phyloP scores from a whole-genome alignment of 2,329 filamentous ascomycete species.

The Seiridium cupressi region DNA sequence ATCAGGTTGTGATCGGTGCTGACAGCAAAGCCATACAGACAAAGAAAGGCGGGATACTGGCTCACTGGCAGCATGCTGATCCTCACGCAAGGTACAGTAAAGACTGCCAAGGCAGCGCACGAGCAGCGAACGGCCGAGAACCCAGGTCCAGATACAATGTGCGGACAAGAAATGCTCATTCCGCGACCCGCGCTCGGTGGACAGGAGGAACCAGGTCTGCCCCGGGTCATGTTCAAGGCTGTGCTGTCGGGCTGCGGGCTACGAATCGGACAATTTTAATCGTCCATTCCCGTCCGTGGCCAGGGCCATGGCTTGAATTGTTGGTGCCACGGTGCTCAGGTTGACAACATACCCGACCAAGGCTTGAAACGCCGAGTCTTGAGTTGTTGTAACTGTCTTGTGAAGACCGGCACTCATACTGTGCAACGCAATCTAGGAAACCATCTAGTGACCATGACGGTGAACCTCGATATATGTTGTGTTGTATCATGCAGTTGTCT shows the following conservation, averaged over 20 bases:
- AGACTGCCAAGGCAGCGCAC: background rate
- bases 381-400: too few relatives aligned
- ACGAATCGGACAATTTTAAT: constrained; percentile 1
- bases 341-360: too few relatives aligned
- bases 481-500: background rate
- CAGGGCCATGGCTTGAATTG: too few relatives aligned
- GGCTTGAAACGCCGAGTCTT: too few relatives aligned
- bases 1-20: background rate
- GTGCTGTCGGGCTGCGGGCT: background rate
- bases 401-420: too few relatives aligned
- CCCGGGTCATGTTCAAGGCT: background rate
- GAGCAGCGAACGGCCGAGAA: too few relatives aligned
- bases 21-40: too few relatives aligned
- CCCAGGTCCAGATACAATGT: background rate
- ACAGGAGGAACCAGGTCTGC: background rate
- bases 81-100: constrained; percentile 3
- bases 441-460: too few relatives aligned
- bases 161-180: background rate
- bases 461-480: too few relatives aligned
- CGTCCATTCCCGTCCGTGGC: background rate
- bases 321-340: background rate
- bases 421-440: too few relatives aligned
- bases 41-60: too few relatives aligned
- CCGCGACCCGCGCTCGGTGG: background rate
- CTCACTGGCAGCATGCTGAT: background rate